Evolutionary conservation across 2,329 filamentous ascomycete species (phyloP), one percentile per base, ranked within the genome.

Genomic region (Ophiostoma himal-ulmi): DNA sequence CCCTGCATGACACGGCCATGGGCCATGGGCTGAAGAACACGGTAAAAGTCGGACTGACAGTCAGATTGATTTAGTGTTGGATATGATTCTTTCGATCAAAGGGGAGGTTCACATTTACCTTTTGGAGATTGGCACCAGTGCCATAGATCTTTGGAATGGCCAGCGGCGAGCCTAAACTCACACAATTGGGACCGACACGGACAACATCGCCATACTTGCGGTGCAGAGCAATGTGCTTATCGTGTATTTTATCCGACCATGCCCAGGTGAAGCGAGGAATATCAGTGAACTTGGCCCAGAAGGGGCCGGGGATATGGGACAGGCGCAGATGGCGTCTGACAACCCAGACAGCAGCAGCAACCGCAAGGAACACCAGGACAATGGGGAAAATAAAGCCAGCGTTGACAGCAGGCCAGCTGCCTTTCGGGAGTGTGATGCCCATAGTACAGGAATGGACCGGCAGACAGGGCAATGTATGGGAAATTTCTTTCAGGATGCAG

Each of bases 1-100:
- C 70, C 70, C 60, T 71, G 70, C 34, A 71, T 66, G 4, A 69
- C 70, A 5, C 70, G 44, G 7, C 70, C 70, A 22, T 69, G 70
- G 6, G 70, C 66, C 34, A 71, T 48, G 17, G 70, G 70, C 67
- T 71, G 70, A 17, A 71, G 67, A 6, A 71, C 67, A 5, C 44
- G 44, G 67, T 71, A 69, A 37, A 71, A 71, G 67, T 62, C 11
- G 26, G 57, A 62, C 57, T 62, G 13, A 4, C 14, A 8, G 30
- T 36, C 0, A 62, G 11, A 5, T 3, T 62, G 26, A 36, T 17
- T 3, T 30, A 3, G 30, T 62, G 13, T 7, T 13, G 13, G 14
- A 6, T 36, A 20, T 17, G 1, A 30, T 36, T 17, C 4, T 5
- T 1, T 8, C 7, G 3, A 8, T 17, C 3, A 17, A 17, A 17